Evolutionary conservation across 352 stramenopile genomes (phyloP), one percentile per base, ranked within the genome.

Genomic region (Phytophthora multivora): DNA sequence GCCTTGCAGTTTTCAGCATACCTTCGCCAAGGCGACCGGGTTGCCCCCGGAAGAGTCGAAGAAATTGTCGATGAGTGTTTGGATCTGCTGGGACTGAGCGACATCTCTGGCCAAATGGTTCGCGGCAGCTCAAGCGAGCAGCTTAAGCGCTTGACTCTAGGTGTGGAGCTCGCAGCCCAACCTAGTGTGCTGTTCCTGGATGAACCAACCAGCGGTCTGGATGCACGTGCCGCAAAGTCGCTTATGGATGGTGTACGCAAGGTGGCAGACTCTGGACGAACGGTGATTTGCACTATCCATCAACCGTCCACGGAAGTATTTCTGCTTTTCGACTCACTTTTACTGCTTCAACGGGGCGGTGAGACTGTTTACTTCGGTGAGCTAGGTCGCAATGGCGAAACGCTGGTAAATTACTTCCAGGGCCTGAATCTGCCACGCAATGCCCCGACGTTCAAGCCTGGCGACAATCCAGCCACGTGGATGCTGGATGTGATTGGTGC

Each of bases 1-100:
- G 85, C 90, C 15, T 86, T 98, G 33, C 66, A 76, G 16, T 98
- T 98, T 63, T 94, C 80, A 39, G 91, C 92, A 9, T 87, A 87
- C 56, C 64, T 98, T 28, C 76, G 90, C 51, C 73, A 85, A 70
- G 54, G 68, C 25, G 43, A 79, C 21, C 50, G 59, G 11, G 53
- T 73, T 11, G 51, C 69, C 12, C 46, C 69, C 41, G 55, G 62
- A 41, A 19, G 60, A 23, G 51, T 75, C 21, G 64, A 71, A 59
- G 71, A 75, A 35, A 70, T 71, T 63, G 75, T 88, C 53, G 59
- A 74, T 15, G 92, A 98, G 67, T 91, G 96, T 66, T 71, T 96
- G 41, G 80, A 97, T 65, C 64, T 91, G n/a, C 79, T 97, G 41
- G 73, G 72, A 23, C 69, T 89, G 15, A 61, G 81, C 19, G 53